These are phyloP conservation scores for Dryas integrifolia DNA, from an alignment of 331 rosid genomes.

Conservation along the genomic window DNA sequence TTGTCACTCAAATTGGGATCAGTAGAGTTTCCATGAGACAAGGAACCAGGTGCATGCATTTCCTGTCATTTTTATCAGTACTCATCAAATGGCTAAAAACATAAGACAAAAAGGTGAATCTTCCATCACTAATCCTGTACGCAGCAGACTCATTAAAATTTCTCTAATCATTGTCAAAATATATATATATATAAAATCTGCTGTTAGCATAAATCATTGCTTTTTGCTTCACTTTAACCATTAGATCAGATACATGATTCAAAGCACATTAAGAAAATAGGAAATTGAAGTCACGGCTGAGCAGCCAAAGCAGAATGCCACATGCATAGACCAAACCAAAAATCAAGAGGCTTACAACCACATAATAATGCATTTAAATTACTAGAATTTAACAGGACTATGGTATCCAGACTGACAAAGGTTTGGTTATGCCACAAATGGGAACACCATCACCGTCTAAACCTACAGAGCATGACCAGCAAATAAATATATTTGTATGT, in stretches of 20 bases:
- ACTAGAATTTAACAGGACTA: not conserved
- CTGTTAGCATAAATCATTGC: not conserved
- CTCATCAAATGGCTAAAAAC: not conserved
- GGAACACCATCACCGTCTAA: not conserved
- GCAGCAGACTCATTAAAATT: not conserved
- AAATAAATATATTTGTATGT: not conserved
- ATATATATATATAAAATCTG: not conserved
- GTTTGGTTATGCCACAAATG: too few relatives aligned
- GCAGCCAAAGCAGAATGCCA: not conserved
- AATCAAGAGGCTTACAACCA: not conserved
- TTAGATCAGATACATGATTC: not conserved
- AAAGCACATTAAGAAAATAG: not conserved
- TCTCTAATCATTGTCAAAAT: not conserved
- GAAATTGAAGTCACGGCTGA: not conserved
- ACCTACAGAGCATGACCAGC: not conserved
- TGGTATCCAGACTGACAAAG: not conserved
- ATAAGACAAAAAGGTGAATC: not conserved
- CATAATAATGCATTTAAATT: not conserved
- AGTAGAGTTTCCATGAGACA: constrained; percentile 46
- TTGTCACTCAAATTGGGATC: constrained; percentile 55
- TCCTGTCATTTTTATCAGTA: constrained; percentile 25
- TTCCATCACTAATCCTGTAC: not conserved
- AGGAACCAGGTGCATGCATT: constrained; percentile 29
- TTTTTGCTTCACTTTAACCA: not conserved
- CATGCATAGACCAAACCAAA: not conserved